A percentile compares a stretch with the other conserved stretches of the same genome.
Evolutionary conservation across 345 rosid species (phyloP).

Genomic region (Hypericum androsaemum): DNA sequence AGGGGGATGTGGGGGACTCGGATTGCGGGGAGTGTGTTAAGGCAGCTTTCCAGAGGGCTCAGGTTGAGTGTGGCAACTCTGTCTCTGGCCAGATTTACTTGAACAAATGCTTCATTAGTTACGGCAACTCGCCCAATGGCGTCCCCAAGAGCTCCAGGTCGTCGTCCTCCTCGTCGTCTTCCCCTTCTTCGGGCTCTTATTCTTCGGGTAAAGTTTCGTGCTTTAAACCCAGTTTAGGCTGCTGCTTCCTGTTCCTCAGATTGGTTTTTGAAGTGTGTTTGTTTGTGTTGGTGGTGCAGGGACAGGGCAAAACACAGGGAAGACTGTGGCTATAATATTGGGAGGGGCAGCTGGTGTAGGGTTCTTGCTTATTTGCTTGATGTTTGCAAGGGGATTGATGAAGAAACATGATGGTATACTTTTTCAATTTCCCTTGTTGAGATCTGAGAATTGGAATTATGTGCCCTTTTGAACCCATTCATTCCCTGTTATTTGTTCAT

Average conservation of each 20-base stretch:
- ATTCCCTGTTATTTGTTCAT: too few species aligned
- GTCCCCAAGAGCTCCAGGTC: conserved; percentile 43
- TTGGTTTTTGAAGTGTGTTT: neutral
- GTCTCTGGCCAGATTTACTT: conserved; percentile 77
- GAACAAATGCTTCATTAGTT: conserved; percentile 82
- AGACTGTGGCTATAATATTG: conserved; percentile 91
- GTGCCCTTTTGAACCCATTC: too few species aligned
- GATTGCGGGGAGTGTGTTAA: conserved; percentile 81
- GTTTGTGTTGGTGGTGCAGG: conserved; percentile 22
- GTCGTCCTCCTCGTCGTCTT: conserved; percentile 33
- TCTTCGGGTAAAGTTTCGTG: conserved; percentile 2
- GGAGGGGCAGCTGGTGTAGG: conserved; percentile 95
- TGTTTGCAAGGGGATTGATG: conserved; percentile 66
- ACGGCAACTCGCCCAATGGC: conserved; percentile 73
- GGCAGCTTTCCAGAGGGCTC: conserved; percentile 69
- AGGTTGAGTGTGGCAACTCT: conserved; percentile 87
- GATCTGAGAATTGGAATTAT: neutral
- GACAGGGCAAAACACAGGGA: conserved; percentile 62
- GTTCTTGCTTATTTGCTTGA: conserved; percentile 68
- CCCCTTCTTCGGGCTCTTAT: conserved; percentile 33
- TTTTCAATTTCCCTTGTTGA: neutral
- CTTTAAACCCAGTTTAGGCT: neutral
- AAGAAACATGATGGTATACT: conserved; percentile 78
- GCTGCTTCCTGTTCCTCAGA: neutral
- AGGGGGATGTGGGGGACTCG: conserved; percentile 88